Base-by-base conservation (phyloP, 176 grass and related monocot genomes). In the Panicum miliaceum region DNA sequence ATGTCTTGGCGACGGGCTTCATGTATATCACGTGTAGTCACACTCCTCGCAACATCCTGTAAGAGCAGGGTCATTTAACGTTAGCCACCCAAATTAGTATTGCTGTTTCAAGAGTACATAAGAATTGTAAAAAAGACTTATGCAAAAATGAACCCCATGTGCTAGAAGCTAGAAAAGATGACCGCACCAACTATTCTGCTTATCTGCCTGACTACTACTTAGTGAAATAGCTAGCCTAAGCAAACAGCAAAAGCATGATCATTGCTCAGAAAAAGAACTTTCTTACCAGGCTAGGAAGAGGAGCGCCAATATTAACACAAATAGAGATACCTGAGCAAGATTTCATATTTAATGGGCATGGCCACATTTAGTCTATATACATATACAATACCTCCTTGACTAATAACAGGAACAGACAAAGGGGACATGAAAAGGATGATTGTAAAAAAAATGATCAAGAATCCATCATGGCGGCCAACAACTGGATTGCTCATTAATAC, bases 1-100 rank as follows among this genome's bases (percentile, higher is more conserved):
- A 95, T 85, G 78, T 98, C 96, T 86, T 98, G 93, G 10, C 89
- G 87, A 67, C 96, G 85, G 48, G 96, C 90, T 87, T 98, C 96
- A 81, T 95, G 88, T 85, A 98, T 81, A 82, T 95, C 96, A 76
- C 86, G 80, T 64, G 64, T 95, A 46, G 96, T 98, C 72, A 98
- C 96, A 89, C 87, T 88, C 84, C 91, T 92, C 50, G 91, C 93
- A 81, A 95, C 96, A 90, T 98, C 93, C 96, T 98, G 91, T 59
- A 50, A 84, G 74, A 84, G 27, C 35, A 82, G 35, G 27, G n/a
- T 29, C 41, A 41, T 61, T 53, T 18, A 63, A 73, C 12, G 16
- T 79, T 42, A 73, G 79, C 66, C 78, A 79, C 18, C 47, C 4
- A 84, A 67, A 84, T 50, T 41, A 59, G 37, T 56, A 53, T 3